A percentile compares a stretch with the other conserved stretches of the same genome.
Evolutionary conservation across 306 rosid species (phyloP).

Genomic region (Prinsepia uniflora): DNA sequence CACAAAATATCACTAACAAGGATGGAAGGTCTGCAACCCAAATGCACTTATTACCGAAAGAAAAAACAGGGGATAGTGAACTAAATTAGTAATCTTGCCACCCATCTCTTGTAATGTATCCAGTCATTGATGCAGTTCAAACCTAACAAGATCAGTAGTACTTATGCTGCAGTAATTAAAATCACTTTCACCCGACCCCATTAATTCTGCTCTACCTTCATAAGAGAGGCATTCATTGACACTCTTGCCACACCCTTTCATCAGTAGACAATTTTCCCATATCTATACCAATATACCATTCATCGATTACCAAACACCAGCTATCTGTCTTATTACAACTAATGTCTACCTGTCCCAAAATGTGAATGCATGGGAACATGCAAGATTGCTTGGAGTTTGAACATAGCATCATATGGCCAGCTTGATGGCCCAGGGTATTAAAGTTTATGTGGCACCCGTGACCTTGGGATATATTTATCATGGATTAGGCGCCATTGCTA

Average conservation of each 20-base stretch:
- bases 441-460: too few relatives aligned
- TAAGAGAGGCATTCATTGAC: neutral
- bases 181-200: neutral
- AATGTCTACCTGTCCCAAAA: neutral
- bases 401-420: neutral
- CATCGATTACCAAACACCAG: neutral
- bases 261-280: neutral
- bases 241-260: neutral
- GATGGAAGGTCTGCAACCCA: conserved; percentile 79
- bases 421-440: too few relatives aligned
- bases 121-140: neutral
- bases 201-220: neutral
- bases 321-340: neutral
- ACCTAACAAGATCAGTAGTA: neutral
- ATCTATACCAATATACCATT: neutral
- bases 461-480: too few relatives aligned
- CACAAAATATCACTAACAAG: conserved; percentile 91
- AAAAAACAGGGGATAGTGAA: neutral
- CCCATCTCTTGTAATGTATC: neutral
- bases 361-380: neutral
- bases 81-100: too few relatives aligned
- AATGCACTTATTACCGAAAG: conserved; percentile 22
- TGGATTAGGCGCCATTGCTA: too few relatives aligned
- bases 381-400: neutral
- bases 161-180: neutral